Percentiles rank a stretch among this genome's conserved stretches.
Evolutionary conservation across 2,329 filamentous ascomycete genomes (phyloP).

Genomic region (Aspergillus fructus): DNA sequence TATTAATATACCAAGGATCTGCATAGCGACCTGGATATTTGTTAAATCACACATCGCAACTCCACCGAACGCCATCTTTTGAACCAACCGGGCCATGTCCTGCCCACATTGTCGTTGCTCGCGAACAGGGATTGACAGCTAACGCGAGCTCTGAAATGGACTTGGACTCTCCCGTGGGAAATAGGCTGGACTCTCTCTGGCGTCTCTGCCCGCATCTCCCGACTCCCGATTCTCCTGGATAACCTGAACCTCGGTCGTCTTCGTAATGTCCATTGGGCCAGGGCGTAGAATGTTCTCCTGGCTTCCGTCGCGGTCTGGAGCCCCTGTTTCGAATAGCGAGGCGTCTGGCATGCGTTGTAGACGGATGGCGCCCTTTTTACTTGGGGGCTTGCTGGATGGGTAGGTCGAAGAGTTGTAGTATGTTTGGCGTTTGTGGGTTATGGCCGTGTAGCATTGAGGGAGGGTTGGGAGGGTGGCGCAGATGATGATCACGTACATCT

Average conservation of each 20-base stretch:
- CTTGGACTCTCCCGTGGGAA: constrained; percentile 1
- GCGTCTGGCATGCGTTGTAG: constrained; percentile 3
- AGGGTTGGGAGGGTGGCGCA: constrained; percentile 14
- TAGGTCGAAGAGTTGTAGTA: background rate
- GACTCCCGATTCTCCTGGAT: background rate
- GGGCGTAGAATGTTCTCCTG: background rate
- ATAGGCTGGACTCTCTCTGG: background rate
- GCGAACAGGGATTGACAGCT: no score
- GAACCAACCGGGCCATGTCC: no score
- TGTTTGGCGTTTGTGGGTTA: background rate
- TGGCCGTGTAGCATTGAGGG: constrained; percentile 6
- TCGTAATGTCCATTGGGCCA: background rate
- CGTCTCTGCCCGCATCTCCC: background rate
- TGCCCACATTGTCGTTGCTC: no score
- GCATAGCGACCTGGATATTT: no score
- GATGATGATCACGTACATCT: constrained; percentile 16
- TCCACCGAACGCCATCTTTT: no score
- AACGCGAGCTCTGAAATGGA: background rate
- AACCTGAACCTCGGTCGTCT: constrained; percentile 7
- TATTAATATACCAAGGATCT: no score
- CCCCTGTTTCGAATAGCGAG: constrained; percentile 9
- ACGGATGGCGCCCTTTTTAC: background rate
- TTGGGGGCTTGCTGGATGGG: background rate
- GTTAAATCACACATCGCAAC: no score
- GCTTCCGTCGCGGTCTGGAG: background rate